Conservation (phyloP, 2,329 filamentous ascomycete genomes). For the Tolypocladium nubicola region DNA sequence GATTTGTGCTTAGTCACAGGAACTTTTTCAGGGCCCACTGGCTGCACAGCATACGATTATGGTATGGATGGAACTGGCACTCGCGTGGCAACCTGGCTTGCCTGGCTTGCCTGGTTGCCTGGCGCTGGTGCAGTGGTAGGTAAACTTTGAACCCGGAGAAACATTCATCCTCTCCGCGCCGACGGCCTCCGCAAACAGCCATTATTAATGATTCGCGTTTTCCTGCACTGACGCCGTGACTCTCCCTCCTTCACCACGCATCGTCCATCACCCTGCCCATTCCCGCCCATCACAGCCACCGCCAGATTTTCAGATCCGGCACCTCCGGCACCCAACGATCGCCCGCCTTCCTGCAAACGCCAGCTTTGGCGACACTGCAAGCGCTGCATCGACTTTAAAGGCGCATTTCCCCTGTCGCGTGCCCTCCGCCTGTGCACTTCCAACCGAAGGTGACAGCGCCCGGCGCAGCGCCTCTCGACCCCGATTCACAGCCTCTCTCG, state of each 20-base stretch:
- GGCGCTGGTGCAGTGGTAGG: not conserved
- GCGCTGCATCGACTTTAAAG: no score
- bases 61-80: not conserved
- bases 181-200: not conserved
- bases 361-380: not conserved
- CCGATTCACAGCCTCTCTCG: not conserved
- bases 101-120: no score
- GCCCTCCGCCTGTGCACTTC: not conserved
- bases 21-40: not conserved
- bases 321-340: not conserved
- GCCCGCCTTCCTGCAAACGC: not conserved
- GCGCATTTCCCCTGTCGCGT: not conserved
- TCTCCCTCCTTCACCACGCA: not conserved
- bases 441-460: not conserved
- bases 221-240: not conserved
- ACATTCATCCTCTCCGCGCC: not conserved
- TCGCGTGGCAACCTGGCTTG: no score
- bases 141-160: not conserved
- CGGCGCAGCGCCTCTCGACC: not conserved
- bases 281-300: not conserved
- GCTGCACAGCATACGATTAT: not conserved
- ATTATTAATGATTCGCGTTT: slow-evolving; percentile 1
- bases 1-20: not conserved
- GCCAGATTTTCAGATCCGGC: not conserved
- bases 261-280: not conserved